Percentiles rank a stretch among this genome's conserved stretches.
These are phyloP conservation scores for Xylaria venustula DNA, from an alignment of 495 filamentous ascomycete genomes.

Conservation along the genomic window DNA sequence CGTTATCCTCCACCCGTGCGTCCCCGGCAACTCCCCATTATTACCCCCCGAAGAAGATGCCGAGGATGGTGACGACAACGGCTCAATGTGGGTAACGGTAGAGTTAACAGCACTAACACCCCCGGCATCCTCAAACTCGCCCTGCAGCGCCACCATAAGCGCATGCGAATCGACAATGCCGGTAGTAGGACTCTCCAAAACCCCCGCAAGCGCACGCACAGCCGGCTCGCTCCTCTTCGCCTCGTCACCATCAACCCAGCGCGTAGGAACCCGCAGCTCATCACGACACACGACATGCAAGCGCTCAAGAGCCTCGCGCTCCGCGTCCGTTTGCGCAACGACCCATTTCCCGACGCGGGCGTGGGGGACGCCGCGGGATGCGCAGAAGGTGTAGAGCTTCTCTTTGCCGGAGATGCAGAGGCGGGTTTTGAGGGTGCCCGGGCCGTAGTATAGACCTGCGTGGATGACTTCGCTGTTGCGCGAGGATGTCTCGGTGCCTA, in stretches of 20 bases:
- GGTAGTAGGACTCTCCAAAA: slow-evolving; percentile 78
- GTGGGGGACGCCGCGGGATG: slow-evolving; percentile 63
- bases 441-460: slow-evolving; percentile 89
- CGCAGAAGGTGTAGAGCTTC: slow-evolving; percentile 78
- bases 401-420: slow-evolving; percentile 77
- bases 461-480: slow-evolving; percentile 98
- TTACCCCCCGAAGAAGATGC: too few relatives aligned
- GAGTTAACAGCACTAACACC: slow-evolving; percentile 70
- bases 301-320: slow-evolving; percentile 63
- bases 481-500: slow-evolving; percentile 89
- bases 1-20: slow-evolving; percentile 43
- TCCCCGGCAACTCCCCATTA: too few relatives aligned
- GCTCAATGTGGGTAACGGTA: slow-evolving; percentile 57
- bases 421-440: slow-evolving; percentile 70
- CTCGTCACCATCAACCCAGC: slow-evolving; percentile 62
- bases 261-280: slow-evolving; percentile 67
- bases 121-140: slow-evolving; percentile 69
- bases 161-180: slow-evolving; percentile 89
- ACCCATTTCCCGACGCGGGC: slow-evolving; percentile 88
- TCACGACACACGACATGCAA: slow-evolving; percentile 65
- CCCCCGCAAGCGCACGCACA: slow-evolving; percentile 68
- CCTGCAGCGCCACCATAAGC: slow-evolving; percentile 77
- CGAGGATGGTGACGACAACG: slow-evolving; percentile 40
- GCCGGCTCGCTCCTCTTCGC: slow-evolving; percentile 67
- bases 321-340: slow-evolving; percentile 73